Conservation (phyloP, 75 land plant species). For the Pinus albicaulis region DNA sequence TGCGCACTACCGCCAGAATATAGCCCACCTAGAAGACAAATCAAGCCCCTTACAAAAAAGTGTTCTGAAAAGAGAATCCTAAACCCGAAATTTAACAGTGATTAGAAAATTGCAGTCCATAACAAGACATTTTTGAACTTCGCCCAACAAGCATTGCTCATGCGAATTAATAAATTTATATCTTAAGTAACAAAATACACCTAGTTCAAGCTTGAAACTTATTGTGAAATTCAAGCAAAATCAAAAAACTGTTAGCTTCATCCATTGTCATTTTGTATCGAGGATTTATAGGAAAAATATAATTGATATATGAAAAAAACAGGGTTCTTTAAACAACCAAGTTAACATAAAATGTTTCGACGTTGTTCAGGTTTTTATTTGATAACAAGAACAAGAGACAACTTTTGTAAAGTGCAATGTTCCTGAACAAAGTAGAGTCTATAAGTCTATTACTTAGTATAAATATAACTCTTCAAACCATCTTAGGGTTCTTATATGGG, state of each 20-base stretch:
- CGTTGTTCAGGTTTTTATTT: no score
- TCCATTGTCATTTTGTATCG: not conserved
- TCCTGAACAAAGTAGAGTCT: no score
- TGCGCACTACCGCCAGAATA: conserved; percentile 98
- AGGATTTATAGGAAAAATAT: not conserved
- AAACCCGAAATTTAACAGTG: not conserved
- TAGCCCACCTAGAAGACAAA: conserved; percentile 71
- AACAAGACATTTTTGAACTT: not conserved
- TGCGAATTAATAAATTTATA: not conserved
- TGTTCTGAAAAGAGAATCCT: not conserved
- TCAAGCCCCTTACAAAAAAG: not conserved
- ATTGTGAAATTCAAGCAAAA: not conserved
- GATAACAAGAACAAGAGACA: no score
- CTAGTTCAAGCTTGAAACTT: not conserved
- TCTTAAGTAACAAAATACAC: not conserved
- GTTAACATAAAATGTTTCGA: no score
- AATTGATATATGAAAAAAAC: not conserved
- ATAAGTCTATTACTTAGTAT: no score
- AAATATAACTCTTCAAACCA: no score
- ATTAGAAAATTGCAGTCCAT: not conserved
- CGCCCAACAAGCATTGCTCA: not conserved
- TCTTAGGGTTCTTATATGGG: no score
- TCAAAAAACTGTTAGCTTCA: not conserved
- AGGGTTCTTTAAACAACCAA: not conserved
- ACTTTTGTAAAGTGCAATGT: no score